Base-by-base conservation (phyloP, 2,329 filamentous ascomycete genomes). In the Leptoxyphium fumago region DNA sequence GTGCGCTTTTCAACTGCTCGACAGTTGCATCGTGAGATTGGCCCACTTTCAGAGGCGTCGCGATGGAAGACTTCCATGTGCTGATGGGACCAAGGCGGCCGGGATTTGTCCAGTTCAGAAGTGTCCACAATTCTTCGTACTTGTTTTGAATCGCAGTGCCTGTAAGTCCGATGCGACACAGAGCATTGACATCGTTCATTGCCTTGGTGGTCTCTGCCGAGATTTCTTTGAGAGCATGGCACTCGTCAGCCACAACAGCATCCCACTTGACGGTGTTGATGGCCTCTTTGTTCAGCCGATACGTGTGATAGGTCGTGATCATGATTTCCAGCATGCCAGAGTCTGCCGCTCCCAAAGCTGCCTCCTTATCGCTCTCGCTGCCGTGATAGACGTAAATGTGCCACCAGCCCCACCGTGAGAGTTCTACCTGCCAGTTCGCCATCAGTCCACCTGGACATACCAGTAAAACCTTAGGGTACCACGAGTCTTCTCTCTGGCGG, bases 81-180 rank as follows among this genome's bases (percentile, higher is more conserved):
- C 74, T 67, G 9, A 83, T 64, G 0, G 78, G 75, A 0, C 79
- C 78, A 49, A 82, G 73, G 34, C 63, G 65, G 0, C 87, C 89
- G 0, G 91, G 91, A 53, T 93, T 91, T 0, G 87, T 88, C 91
- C 91, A 98, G 59, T 98, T 94, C 2, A 98, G 69, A 0, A 98
- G 70, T 0, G 87, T 93, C 89, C 89, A 98, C 1, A 98, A 72
- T 61, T 98, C 91, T 58, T 95, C 86, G 60, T 98, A 98, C 52
- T 85, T 91, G 62, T 98, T 98, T 59, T 98, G 91, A 39, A 98
- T 95, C 0, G 89, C 89, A 0, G 91, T 98, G 2, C 91, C 91
- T 0, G 88, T 96, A 8, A 98, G 70, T 0, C 91, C 91, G 48
- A 98, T 88, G 29, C 91, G 77, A 57, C 91, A 96, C 2, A 96